Evolutionary conservation across 768 basidiomycete species (phyloP), one percentile per base, ranked within the genome.

Genomic region (Austroboletus eburneus): DNA sequence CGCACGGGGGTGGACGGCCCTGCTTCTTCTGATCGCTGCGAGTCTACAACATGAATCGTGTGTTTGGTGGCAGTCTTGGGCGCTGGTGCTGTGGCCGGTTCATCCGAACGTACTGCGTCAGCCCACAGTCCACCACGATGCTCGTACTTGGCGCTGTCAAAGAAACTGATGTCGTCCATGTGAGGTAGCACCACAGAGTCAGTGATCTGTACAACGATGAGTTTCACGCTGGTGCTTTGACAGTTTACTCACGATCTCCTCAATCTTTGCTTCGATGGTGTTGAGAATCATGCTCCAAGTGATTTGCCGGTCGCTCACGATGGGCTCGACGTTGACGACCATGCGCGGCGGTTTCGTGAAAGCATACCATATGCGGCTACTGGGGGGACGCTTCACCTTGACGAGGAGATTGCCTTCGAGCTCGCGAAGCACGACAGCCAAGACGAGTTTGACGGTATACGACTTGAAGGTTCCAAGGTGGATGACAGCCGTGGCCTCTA

Each of bases 121-220:
- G 80, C 74, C 79, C 87, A 98, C 53, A 99, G 87, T 7, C 94
- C 95, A 37, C 94, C 95, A 30, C 95, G 83, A 47, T 78, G 83
- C 42, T 61, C 56, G 57, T 78, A 84, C 3, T 61, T 57, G 3
- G 59, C 58, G 29, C 87, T 94, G 64, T 96, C 87, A 63, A 95
- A 98, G 76, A 93, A 97, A 12, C 93, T 76, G 49, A 98, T 87
- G 58, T 99, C 96, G 64, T 99, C 96, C 92, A 97, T 96, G 68
- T 96, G 91, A 5, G 96, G 96, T 63, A 94, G 70, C 17, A 99
- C 96, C 17, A 98, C 79, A 0, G 93, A 93, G 56, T 99, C 95
- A 56, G 81, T 78, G 47, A 98, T 89, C 94, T 98, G 57, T 16
- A 23, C n/a, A 43, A 49, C 32, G 35, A 33, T 96, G 88, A 84